Percentiles rank a stretch among this genome's conserved stretches.
Evolutionary conservation across 169 alveolate species (phyloP).

Genomic region (Cryptosporidium andersoni): DNA sequence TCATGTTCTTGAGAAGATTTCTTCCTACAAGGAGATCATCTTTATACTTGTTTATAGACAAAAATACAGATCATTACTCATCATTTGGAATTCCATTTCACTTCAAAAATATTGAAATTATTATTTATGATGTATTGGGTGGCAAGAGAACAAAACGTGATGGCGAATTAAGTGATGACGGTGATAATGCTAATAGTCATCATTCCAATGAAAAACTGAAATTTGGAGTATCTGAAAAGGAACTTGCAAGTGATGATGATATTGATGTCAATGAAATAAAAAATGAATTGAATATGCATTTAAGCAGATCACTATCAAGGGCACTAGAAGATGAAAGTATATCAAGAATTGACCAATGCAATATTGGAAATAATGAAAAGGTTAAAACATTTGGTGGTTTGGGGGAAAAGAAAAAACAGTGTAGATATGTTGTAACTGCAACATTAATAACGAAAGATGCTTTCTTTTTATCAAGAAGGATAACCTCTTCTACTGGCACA

Average conservation of each 20-base stretch:
- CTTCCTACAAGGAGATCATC: conserved; percentile 74
- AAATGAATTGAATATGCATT: neutral
- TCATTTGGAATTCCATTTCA: conserved; percentile 74
- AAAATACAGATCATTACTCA: conserved; percentile 70
- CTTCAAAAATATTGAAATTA: conserved; percentile 72
- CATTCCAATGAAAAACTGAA: neutral
- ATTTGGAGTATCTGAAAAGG: too few relatives aligned
- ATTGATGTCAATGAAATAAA: neutral
- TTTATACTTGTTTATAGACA: conserved; percentile 72
- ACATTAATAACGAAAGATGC: neutral
- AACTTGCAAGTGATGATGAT: neutral
- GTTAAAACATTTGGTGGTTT: neutral
- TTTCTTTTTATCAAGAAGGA: neutral
- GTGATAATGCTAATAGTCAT: neutral
- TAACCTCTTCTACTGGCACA: neutral
- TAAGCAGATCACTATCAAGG: neutral
- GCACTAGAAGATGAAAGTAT: neutral
- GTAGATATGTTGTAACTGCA: conserved; percentile 18
- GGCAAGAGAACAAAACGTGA: conserved; percentile 40
- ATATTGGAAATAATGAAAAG: neutral
- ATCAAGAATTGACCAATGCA: neutral
- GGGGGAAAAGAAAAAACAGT: conserved; percentile 6
- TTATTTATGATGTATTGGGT: conserved; percentile 72
- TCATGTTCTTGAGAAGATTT: conserved; percentile 67
- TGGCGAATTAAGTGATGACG: conserved; percentile 3